phyloP scores from a whole-genome alignment of 441 rosid genomes.

The Jatropha podagrica region DNA sequence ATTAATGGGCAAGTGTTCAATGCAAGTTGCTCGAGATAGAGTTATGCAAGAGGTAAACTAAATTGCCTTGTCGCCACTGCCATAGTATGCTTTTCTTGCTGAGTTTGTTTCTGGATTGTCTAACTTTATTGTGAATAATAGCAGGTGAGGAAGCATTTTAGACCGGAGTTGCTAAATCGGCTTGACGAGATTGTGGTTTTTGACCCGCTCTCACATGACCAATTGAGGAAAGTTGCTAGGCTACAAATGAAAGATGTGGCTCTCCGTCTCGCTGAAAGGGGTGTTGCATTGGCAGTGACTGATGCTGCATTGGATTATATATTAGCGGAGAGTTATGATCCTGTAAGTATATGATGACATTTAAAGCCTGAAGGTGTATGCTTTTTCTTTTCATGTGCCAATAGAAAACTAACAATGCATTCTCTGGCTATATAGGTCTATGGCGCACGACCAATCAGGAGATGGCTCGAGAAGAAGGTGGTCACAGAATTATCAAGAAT shows the following conservation, averaged over 20 bases:
- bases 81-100: background rate
- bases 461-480: slow-evolving; percentile 90
- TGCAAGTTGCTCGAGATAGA: slow-evolving; percentile 76
- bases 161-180: slow-evolving; percentile 84
- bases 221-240: slow-evolving; percentile 69
- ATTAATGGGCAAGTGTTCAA: slow-evolving; percentile 59
- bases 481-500: slow-evolving; percentile 79
- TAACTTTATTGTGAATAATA: background rate
- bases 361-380: too few relatives aligned
- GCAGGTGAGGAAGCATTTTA: slow-evolving; percentile 74
- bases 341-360: slow-evolving; percentile 45
- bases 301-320: slow-evolving; percentile 80
- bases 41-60: slow-evolving; percentile 75
- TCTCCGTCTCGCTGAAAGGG: slow-evolving; percentile 74
- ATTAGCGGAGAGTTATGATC: slow-evolving; percentile 69
- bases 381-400: accelerated
- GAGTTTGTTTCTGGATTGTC: background rate
- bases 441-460: slow-evolving; percentile 86
- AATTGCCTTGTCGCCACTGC: background rate
- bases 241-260: slow-evolving; percentile 92
- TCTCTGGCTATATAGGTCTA: slow-evolving; percentile 45
- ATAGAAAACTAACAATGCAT: background rate
- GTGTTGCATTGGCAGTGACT: slow-evolving; percentile 70
- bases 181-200: slow-evolving; percentile 85
- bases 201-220: slow-evolving; percentile 88